These are phyloP conservation scores for Ormosia emarginata DNA, from an alignment of 306 rosid species.

Conservation along the genomic window DNA sequence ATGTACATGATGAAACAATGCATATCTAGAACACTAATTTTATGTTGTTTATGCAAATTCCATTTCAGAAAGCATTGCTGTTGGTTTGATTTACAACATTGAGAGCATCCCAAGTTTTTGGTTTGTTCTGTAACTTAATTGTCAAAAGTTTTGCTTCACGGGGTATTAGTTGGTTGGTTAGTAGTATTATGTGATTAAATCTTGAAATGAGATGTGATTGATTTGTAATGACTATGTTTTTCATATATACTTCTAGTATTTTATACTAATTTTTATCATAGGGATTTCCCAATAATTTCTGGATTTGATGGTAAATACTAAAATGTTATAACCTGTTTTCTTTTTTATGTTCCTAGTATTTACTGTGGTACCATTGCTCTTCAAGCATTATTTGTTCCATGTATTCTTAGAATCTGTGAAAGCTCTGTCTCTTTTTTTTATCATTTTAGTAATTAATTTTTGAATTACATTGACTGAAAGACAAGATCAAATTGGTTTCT, in stretches of 20 bases:
- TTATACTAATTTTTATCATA: not conserved
- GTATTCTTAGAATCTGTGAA: not conserved
- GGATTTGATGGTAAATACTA: not conserved
- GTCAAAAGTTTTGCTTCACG: not conserved
- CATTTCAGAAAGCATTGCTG: not conserved
- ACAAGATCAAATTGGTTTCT: constrained; percentile 50
- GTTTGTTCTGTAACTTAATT: not conserved
- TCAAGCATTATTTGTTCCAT: not conserved
- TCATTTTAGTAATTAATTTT: not conserved
- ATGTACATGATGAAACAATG: not conserved
- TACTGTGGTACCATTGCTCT: not conserved
- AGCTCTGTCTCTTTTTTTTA: not conserved
- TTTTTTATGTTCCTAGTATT: not conserved
- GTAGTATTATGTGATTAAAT: not conserved
- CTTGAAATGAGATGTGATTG: not conserved
- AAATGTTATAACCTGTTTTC: not conserved
- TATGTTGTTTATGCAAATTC: not conserved
- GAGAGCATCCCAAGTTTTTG: not conserved
- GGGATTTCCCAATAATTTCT: not conserved
- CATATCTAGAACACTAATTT: not conserved
- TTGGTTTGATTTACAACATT: not conserved
- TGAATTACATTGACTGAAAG: constrained; percentile 45
- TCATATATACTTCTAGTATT: not conserved
- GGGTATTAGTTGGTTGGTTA: not conserved
- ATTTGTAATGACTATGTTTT: not conserved